Evolutionary conservation across 495 filamentous ascomycete species (phyloP).

Genomic region (Delitschia confertaspora): DNA sequence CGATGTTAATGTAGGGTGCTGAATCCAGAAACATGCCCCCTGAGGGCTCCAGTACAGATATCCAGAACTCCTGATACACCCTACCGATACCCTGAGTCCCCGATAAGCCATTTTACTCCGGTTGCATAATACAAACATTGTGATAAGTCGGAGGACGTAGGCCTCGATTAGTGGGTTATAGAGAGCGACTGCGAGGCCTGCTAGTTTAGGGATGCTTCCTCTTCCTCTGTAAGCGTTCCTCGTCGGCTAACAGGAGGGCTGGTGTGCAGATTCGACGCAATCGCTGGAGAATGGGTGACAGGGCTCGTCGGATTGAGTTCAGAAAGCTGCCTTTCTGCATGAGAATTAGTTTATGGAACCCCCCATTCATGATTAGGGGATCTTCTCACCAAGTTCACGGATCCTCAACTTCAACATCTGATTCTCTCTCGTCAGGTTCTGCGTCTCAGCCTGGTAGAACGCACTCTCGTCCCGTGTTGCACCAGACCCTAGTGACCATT

Average conservation of each 20-base stretch:
- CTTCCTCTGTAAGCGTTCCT: neutral
- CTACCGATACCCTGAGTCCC: too few relatives aligned
- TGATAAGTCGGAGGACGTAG: too few relatives aligned
- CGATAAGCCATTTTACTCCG: too few relatives aligned
- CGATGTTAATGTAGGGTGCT: too few relatives aligned
- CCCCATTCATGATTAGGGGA: neutral
- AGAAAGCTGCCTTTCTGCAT: conserved; percentile 21
- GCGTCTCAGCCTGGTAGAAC: conserved; percentile 88
- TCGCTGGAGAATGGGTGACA: conserved; percentile 18
- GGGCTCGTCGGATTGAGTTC: conserved; percentile 18
- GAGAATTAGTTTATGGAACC: conserved; percentile 2
- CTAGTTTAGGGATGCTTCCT: too few relatives aligned
- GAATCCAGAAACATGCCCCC: too few relatives aligned
- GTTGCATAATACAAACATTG: too few relatives aligned
- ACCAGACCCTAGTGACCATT: conserved; percentile 23
- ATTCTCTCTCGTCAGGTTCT: conserved; percentile 80
- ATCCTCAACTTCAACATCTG: conserved; percentile 84
- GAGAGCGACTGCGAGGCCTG: too few relatives aligned
- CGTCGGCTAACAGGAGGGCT: conserved; percentile 6
- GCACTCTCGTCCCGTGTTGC: conserved; percentile 59
- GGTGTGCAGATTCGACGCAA: conserved; percentile 6
- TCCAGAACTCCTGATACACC: too few relatives aligned
- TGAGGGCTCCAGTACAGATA: too few relatives aligned
- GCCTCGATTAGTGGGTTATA: too few relatives aligned
- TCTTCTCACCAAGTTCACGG: conserved; percentile 62